Conservation (phyloP, 441 rosid genomes). For the Erysimum cheiri region DNA sequence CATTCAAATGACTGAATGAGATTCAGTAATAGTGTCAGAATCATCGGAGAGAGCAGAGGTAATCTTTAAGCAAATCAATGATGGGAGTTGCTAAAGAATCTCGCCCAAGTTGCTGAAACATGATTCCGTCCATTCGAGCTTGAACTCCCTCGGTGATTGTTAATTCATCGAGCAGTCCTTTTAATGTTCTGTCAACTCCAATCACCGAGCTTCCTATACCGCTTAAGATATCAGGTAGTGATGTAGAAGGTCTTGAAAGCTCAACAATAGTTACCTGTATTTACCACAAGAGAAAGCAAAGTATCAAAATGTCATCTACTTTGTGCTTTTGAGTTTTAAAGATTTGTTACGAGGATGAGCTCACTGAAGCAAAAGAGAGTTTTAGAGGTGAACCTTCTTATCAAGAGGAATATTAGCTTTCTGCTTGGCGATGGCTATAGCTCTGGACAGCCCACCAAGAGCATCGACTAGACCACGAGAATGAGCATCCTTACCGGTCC, state of each 20-base stretch:
- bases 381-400: constrained; percentile 53
- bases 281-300: constrained; percentile 20
- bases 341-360: background rate
- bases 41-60: constrained; percentile 72
- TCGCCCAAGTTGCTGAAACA: constrained; percentile 75
- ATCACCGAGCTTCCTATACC: constrained; percentile 72
- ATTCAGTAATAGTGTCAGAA: background rate
- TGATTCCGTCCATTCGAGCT: constrained; percentile 91
- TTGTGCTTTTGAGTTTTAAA: constrained; percentile 3
- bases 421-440: constrained; percentile 88
- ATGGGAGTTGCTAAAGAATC: constrained; percentile 60
- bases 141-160: constrained; percentile 68
- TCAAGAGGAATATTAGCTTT: constrained; percentile 83
- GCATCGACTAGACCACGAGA: constrained; percentile 89
- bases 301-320: constrained; percentile 15
- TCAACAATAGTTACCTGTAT: constrained; percentile 81
- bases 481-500: constrained; percentile 96
- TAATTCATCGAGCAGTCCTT: constrained; percentile 65
- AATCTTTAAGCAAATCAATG: constrained; percentile 67
- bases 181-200: constrained; percentile 70
- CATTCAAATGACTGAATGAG: constrained; percentile 1
- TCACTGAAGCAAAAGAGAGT: constrained; percentile 12
- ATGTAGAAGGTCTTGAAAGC: constrained; percentile 76
- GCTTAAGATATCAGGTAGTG: constrained; percentile 76
- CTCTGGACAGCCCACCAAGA: constrained; percentile 83